phyloP scores from a whole-genome alignment of 129 eudicot genomes.

The Silybum marianum region DNA sequence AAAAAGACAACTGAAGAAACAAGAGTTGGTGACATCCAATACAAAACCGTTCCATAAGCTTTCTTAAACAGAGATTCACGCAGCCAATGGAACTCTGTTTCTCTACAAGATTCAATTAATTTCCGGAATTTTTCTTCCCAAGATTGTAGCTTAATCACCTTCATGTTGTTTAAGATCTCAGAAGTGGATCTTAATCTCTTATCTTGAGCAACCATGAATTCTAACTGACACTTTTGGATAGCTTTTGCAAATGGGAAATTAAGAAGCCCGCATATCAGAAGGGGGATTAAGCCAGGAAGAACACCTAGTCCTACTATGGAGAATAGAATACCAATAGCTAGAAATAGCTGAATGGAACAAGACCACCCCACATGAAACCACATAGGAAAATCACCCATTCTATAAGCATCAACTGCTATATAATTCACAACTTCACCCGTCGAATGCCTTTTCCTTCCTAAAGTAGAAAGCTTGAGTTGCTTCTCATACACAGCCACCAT shows the following conservation, averaged over 20 bases:
- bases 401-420: conserved; percentile 77
- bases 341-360: conserved; percentile 45
- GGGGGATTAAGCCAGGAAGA: conserved; percentile 68
- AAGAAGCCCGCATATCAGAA: conserved; percentile 56
- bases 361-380: conserved; percentile 66
- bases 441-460: conserved; percentile 64
- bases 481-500: conserved; percentile 73
- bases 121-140: conserved; percentile 76
- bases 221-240: conserved; percentile 56
- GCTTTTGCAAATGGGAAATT: conserved; percentile 69
- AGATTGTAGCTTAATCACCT: conserved; percentile 74
- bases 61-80: conserved; percentile 40
- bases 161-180: conserved; percentile 81
- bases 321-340: conserved; percentile 49
- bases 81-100: conserved; percentile 60
- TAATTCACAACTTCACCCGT: conserved; percentile 78
- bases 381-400: conserved; percentile 78
- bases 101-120: conserved; percentile 45
- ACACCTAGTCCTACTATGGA: conserved; percentile 58
- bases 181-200: conserved; percentile 65
- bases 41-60: conserved; percentile 42
- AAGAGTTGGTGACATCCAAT: conserved; percentile 71
- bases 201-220: conserved; percentile 67
- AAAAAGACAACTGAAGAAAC: conserved; percentile 56
- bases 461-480: conserved; percentile 65